Conservation (phyloP, 768 basidiomycete species). For the Boletus vermiculosoides region DNA sequence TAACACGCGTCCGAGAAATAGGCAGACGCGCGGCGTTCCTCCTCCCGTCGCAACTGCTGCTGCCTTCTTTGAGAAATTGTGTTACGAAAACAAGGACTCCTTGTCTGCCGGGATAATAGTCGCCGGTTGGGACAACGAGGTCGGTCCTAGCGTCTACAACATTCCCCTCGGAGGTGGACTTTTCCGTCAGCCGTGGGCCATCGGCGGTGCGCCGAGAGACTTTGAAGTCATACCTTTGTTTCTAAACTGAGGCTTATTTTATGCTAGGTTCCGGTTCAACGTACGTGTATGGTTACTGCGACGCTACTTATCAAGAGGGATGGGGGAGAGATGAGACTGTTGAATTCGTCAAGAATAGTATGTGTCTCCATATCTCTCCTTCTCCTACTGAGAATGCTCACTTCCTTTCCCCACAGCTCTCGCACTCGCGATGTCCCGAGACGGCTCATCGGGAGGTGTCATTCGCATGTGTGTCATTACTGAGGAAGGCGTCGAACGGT, state of each 20-base stretch:
- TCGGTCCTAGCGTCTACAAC: conserved; percentile 92
- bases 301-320: conserved; percentile 94
- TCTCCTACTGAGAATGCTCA: conserved; percentile 4
- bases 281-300: conserved; percentile 98
- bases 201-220: conserved; percentile 66
- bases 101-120: conserved; percentile 95
- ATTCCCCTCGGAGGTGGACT: conserved; percentile 95
- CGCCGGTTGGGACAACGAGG: conserved; percentile 93
- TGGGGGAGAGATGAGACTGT: conserved; percentile 90
- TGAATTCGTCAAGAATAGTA: conserved; percentile 95
- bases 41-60: conserved; percentile 85
- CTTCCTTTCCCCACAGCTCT: conserved; percentile 56
- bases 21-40: conserved; percentile 57
- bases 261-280: conserved; percentile 85
- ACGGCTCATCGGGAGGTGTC: conserved; percentile 96
- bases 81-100: conserved; percentile 91
- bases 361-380: conserved; percentile 42
- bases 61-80: conserved; percentile 78
- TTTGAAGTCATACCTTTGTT: neutral
- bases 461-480: conserved; percentile 98
- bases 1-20: conserved; percentile 22
- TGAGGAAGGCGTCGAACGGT: conserved; percentile 83
- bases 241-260: neutral
- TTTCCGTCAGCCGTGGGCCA: conserved; percentile 98
- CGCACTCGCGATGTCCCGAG: conserved; percentile 93